A percentile compares a stretch with the other conserved stretches of the same genome.
Evolutionary conservation across 345 rosid genomes (phyloP).

Genomic region (Bruguiera sexangula): DNA sequence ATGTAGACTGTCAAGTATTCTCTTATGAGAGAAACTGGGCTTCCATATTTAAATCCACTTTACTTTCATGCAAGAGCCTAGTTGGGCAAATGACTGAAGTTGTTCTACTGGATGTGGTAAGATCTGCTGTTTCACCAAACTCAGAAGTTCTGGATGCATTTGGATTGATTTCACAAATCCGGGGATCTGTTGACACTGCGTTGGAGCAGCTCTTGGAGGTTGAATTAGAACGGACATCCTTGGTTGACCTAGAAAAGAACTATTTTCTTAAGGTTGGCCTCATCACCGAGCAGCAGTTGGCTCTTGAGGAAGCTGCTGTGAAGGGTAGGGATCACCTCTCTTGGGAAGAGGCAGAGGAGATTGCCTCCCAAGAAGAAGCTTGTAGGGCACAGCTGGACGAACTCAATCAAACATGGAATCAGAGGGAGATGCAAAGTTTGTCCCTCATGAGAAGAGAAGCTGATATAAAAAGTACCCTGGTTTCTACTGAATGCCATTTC

Average conservation of each 20-base stretch:
- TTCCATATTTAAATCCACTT: conserved; percentile 49
- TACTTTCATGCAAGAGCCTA: conserved; percentile 55
- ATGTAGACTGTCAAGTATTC: conserved; percentile 28
- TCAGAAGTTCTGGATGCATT: conserved; percentile 82
- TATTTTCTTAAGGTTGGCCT: conserved; percentile 77
- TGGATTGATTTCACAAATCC: conserved; percentile 71
- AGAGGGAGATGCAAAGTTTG: conserved; percentile 58
- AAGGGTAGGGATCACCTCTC: conserved; percentile 87
- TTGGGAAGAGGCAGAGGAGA: conserved; percentile 98
- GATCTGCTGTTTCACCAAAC: conserved; percentile 58
- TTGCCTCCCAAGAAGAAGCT: conserved; percentile 94
- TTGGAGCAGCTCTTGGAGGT: conserved; percentile 71
- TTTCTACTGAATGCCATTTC: conserved; percentile 58
- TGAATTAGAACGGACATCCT: conserved; percentile 67
- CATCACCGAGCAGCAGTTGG: conserved; percentile 78
- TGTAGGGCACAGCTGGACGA: conserved; percentile 79
- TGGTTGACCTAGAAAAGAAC: conserved; percentile 75
- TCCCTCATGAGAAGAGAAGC: conserved; percentile 59
- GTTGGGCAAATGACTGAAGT: conserved; percentile 63
- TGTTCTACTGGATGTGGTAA: conserved; percentile 61
- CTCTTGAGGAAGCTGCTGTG: conserved; percentile 78
- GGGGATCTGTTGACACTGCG: conserved; percentile 74
- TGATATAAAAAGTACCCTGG: conserved; percentile 52
- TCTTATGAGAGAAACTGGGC: conserved; percentile 54
- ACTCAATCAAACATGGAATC: conserved; percentile 83